Evolutionary conservation across 768 basidiomycete species (phyloP).

Genomic region (Serendipita sp.): DNA sequence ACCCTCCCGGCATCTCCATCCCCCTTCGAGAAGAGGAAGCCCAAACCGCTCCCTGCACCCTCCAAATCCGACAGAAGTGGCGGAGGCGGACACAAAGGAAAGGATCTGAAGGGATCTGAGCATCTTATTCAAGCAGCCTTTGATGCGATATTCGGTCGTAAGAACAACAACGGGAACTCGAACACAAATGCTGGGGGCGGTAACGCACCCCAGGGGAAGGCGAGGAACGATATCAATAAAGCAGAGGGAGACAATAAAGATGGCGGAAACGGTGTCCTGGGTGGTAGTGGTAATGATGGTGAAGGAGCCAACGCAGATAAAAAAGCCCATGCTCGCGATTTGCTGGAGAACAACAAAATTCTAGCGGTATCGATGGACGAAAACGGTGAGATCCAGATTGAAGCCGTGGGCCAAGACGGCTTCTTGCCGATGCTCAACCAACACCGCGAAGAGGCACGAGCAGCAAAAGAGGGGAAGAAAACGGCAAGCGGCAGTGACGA

Average conservation of each 20-base stretch:
- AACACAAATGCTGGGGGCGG: not conserved
- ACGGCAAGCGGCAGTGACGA: slow-evolving; percentile 16
- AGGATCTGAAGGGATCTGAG: not conserved
- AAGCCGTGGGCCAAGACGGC: not conserved
- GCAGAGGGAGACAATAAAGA: slow-evolving; percentile 12
- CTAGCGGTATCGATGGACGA: slow-evolving; percentile 6
- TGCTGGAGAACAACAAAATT: slow-evolving; percentile 23
- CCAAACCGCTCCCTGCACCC: slow-evolving; percentile 5
- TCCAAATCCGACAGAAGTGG: not conserved
- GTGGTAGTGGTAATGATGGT: slow-evolving; percentile 16
- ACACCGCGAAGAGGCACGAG: slow-evolving; percentile 18
- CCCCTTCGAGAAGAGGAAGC: not conserved
- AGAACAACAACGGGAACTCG: not conserved
- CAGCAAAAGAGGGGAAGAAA: slow-evolving; percentile 25
- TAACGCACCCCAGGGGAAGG: slow-evolving; percentile 11
- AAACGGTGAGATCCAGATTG: slow-evolving; percentile 8
- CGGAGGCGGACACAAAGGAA: not conserved
- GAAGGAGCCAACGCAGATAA: slow-evolving; percentile 12
- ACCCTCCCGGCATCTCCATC: not conserved
- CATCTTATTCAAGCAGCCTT: not conserved
- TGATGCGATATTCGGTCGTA: slow-evolving; percentile 10
- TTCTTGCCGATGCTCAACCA: not conserved
- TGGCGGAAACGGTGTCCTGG: slow-evolving; percentile 15
- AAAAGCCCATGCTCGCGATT: too few species aligned
- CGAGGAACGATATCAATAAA: slow-evolving; percentile 16